Conservation (phyloP, 106 monocot species). For the Platanthera zijinensis region DNA sequence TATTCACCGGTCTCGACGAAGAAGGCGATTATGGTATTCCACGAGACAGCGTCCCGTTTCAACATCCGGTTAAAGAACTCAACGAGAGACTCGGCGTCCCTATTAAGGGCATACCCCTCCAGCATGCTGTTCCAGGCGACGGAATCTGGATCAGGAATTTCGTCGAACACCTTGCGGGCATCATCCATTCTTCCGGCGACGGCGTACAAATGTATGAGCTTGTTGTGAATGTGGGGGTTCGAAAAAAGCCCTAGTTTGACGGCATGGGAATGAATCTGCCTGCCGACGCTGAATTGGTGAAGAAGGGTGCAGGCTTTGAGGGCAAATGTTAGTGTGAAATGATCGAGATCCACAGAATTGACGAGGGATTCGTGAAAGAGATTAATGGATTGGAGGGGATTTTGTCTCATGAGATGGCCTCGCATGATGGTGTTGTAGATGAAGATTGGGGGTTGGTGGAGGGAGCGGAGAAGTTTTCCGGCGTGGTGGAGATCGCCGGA, state of each 20-base stretch:
- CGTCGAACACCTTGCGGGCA: constrained; percentile 68
- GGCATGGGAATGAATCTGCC: constrained; percentile 42
- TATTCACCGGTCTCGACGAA: constrained; percentile 18
- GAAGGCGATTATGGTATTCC: constrained; percentile 51
- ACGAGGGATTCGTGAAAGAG: constrained; percentile 28
- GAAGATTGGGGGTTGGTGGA: constrained; percentile 32
- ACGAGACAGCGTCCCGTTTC: constrained; percentile 38
- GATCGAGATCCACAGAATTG: constrained; percentile 25
- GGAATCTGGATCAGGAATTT: constrained; percentile 21
- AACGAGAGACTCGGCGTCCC: constrained; percentile 24
- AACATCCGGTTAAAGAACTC: constrained; percentile 36
- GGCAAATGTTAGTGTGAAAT: constrained; percentile 54
- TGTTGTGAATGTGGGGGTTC: constrained; percentile 39
- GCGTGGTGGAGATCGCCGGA: constrained; percentile 19
- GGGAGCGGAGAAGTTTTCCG: constrained; percentile 22
- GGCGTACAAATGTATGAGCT: constrained; percentile 59
- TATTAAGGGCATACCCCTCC: constrained; percentile 32
- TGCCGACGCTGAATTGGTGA: constrained; percentile 10
- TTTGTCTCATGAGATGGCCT: constrained; percentile 21
- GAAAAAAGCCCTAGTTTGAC: constrained; percentile 25
- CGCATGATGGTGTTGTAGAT: constrained; percentile 46
- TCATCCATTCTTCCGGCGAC: constrained; percentile 14
- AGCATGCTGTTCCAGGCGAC: constrained; percentile 75
- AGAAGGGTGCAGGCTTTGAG: constrained; percentile 51
- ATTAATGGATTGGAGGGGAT: constrained; percentile 21